phyloP scores from a whole-genome alignment of 2,329 filamentous ascomycete species.

The Cladosporium velox region DNA sequence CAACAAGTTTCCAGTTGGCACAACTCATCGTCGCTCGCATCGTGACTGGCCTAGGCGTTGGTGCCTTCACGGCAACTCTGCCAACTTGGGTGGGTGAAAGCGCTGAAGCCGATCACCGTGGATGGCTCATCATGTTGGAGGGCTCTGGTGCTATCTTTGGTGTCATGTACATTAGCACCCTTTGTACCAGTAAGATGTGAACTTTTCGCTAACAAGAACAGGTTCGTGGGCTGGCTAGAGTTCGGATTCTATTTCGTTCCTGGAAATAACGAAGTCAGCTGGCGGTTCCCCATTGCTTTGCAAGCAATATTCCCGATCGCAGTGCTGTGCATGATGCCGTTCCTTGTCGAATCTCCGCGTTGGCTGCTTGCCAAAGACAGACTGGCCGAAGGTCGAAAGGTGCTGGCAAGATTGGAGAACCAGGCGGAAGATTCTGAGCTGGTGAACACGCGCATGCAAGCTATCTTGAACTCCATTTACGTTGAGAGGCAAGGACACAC shows the following conservation, averaged over 20 bases:
- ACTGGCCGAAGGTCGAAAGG: slow-evolving; percentile 27
- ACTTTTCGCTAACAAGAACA: slow-evolving; percentile 36
- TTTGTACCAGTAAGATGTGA: background rate
- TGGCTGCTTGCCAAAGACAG: slow-evolving; percentile 32
- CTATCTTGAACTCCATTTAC: slow-evolving; percentile 29
- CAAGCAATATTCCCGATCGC: slow-evolving; percentile 47
- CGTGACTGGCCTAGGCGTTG: slow-evolving; percentile 55
- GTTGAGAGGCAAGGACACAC: slow-evolving; percentile 28
- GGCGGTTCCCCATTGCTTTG: slow-evolving; percentile 46
- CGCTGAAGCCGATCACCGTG: slow-evolving; percentile 40
- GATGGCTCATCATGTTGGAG: slow-evolving; percentile 28
- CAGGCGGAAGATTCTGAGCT: slow-evolving; percentile 27
- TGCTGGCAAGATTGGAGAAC: slow-evolving; percentile 33
- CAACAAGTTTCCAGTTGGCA: slow-evolving; percentile 40
- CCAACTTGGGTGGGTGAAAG: slow-evolving; percentile 48
- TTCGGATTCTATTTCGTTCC: slow-evolving; percentile 29
- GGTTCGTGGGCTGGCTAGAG: slow-evolving; percentile 30
- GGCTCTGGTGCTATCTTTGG: slow-evolving; percentile 30
- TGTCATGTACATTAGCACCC: slow-evolving; percentile 21
- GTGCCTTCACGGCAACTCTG: slow-evolving; percentile 31
- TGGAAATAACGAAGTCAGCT: slow-evolving; percentile 27
- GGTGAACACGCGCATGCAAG: slow-evolving; percentile 24
- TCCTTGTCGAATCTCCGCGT: slow-evolving; percentile 34
- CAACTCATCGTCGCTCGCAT: slow-evolving; percentile 56
- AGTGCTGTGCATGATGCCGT: slow-evolving; percentile 37